phyloP scores from a whole-genome alignment of 179 eudicot species.

The Carnegiea gigantea region DNA sequence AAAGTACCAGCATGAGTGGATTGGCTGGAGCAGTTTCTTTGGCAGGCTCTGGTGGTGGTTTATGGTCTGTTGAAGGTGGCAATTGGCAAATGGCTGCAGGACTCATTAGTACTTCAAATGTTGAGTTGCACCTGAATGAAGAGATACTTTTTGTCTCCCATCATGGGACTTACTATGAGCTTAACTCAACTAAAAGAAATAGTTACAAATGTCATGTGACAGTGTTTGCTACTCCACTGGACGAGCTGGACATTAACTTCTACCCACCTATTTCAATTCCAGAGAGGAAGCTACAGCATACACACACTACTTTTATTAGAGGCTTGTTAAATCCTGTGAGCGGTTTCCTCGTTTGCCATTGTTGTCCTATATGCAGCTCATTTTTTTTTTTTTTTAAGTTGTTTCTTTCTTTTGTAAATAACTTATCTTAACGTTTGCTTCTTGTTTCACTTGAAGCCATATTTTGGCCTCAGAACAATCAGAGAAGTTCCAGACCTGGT shows the following conservation, averaged over 20 bases:
- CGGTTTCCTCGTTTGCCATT: slow-evolving; percentile 9
- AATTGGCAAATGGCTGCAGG: slow-evolving; percentile 93
- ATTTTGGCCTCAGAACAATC: slow-evolving; percentile 60
- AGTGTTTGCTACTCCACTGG: slow-evolving; percentile 80
- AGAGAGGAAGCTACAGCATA: slow-evolving; percentile 80
- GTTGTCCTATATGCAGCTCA: slow-evolving; percentile 2
- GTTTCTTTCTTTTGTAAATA: neutral
- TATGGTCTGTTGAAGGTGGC: slow-evolving; percentile 91
- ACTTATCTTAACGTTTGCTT: neutral
- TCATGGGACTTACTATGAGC: slow-evolving; percentile 63
- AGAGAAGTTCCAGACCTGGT: slow-evolving; percentile 69
- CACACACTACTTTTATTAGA: slow-evolving; percentile 78
- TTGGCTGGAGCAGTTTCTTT: slow-evolving; percentile 94
- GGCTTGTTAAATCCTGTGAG: slow-evolving; percentile 86
- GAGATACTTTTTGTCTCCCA: slow-evolving; percentile 70
- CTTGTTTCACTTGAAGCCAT: slow-evolving; percentile 43
- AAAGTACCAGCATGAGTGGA: slow-evolving; percentile 83
- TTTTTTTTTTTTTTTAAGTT: neutral
- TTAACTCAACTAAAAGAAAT: slow-evolving; percentile 66
- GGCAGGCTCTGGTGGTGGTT: slow-evolving; percentile 83
- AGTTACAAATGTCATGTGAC: slow-evolving; percentile 70
- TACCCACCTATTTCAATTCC: slow-evolving; percentile 64
- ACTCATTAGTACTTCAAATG: slow-evolving; percentile 61
- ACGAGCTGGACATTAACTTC: slow-evolving; percentile 64
- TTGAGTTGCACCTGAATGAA: slow-evolving; percentile 66